Conservation (phyloP, 2,329 filamentous ascomycete species). For the Annulohypoxylon truncatum region DNA sequence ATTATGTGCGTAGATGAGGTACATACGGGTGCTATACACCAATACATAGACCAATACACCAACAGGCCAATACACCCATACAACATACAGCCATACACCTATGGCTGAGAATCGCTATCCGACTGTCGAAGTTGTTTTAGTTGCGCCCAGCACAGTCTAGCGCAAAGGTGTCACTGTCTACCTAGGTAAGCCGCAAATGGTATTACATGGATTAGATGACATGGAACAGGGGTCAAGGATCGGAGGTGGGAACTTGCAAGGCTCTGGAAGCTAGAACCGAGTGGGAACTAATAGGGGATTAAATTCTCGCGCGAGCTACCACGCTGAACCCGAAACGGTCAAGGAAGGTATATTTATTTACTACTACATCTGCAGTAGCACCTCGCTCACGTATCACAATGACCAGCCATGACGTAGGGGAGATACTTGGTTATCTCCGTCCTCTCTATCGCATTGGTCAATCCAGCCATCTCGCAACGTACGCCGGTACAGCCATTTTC, state of each 20-base stretch:
- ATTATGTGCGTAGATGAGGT: constrained; percentile 12
- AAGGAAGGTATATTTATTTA: constrained; percentile 27
- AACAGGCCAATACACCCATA: neutral
- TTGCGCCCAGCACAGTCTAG: constrained; percentile 3
- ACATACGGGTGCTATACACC: neutral
- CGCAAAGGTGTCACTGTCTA: constrained; percentile 3
- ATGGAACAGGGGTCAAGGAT: constrained; percentile 11
- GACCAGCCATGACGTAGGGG: constrained; percentile 34
- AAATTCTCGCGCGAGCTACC: constrained; percentile 5
- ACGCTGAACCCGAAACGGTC: constrained; percentile 21
- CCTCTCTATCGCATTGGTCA: constrained; percentile 31
- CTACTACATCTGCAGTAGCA: no score
- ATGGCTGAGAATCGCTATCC: constrained; percentile 4
- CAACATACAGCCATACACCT: neutral
- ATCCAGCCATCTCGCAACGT: constrained; percentile 8
- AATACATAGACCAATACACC: neutral
- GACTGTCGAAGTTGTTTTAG: constrained; percentile 22
- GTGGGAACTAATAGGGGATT: constrained; percentile 18
- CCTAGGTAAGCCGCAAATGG: constrained; percentile 13
- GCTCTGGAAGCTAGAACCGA: constrained; percentile 14
- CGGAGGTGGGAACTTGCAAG: neutral
- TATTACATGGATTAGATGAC: neutral
- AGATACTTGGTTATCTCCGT: constrained; percentile 25
- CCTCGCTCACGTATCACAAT: constrained; percentile 18
- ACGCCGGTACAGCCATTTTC: neutral